Conservation (phyloP, 2,329 filamentous ascomycete genomes). For the Sclerotiophoma versabilis region DNA sequence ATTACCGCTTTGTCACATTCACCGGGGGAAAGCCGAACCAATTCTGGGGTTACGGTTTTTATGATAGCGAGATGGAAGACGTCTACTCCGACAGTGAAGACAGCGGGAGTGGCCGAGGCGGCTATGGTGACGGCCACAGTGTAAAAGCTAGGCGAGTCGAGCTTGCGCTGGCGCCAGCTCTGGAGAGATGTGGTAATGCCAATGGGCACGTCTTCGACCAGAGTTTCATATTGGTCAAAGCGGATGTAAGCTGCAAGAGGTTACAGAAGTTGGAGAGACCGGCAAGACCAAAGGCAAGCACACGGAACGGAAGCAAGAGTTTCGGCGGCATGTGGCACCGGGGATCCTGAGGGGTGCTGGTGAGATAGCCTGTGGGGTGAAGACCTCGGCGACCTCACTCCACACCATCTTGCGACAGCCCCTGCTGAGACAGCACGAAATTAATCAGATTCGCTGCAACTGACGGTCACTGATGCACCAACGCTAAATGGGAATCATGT, state of each 20-base stretch:
- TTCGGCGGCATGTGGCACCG: constrained; percentile 27
- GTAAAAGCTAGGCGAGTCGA: constrained; percentile 38
- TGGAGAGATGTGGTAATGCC: constrained; percentile 49
- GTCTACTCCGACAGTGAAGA: constrained; percentile 40
- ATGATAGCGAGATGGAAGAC: constrained; percentile 50
- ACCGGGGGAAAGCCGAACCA: constrained; percentile 42
- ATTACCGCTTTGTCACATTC: constrained; percentile 49
- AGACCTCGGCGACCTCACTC: constrained; percentile 3
- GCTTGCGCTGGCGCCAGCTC: constrained; percentile 45
- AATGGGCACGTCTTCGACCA: constrained; percentile 49
- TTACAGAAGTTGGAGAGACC: constrained; percentile 34
- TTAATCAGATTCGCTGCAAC: background rate
- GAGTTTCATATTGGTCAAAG: constrained; percentile 48
- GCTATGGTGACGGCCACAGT: constrained; percentile 19
- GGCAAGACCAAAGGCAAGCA: constrained; percentile 18
- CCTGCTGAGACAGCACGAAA: background rate
- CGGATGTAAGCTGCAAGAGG: constrained; percentile 47
- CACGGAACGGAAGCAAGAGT: constrained; percentile 18
- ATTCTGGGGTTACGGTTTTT: constrained; percentile 46
- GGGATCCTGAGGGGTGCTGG: background rate
- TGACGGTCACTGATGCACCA: background rate
- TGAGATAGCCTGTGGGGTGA: background rate
- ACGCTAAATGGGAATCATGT: background rate
- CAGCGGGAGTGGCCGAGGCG: constrained; percentile 10
- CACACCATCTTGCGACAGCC: background rate